phyloP scores from a whole-genome alignment of 768 basidiomycete species.

The Tylopilus subfusipes region DNA sequence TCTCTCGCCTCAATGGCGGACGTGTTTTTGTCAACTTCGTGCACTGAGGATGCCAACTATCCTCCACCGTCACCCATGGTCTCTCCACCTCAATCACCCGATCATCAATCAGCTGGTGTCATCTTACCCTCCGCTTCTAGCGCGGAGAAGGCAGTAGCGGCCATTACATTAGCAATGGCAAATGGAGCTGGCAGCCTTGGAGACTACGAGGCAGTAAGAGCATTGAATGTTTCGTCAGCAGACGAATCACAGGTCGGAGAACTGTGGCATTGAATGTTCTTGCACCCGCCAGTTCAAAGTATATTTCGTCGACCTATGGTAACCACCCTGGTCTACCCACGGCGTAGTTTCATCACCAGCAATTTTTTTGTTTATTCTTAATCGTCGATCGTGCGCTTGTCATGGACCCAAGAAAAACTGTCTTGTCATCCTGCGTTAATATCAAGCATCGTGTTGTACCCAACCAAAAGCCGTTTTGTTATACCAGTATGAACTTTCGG shows the following conservation, averaged over 20 bases:
- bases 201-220: conserved; percentile 51
- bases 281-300: neutral
- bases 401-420: conserved; percentile 23
- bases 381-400: conserved; percentile 11
- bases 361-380: conserved; percentile 29
- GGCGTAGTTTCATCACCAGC: conserved; percentile 1
- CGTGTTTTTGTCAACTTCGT: conserved; percentile 2
- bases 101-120: neutral
- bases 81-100: conserved; percentile 14
- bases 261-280: conserved; percentile 46
- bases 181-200: conserved; percentile 59
- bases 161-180: conserved; percentile 56
- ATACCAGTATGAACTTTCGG: conserved; percentile 25
- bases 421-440: conserved; percentile 19
- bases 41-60: conserved; percentile 2
- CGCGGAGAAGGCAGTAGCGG: conserved; percentile 59
- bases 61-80: conserved; percentile 9
- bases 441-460: conserved; percentile 29
- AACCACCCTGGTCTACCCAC: neutral
- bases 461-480: conserved; percentile 14
- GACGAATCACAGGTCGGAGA: conserved; percentile 53
- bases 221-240: conserved; percentile 31
- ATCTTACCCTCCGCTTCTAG: conserved; percentile 36
- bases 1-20: conserved; percentile 11
- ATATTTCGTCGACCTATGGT: neutral